phyloP scores from a whole-genome alignment of 345 rosid genomes.

The Lumnitzera littorea region DNA sequence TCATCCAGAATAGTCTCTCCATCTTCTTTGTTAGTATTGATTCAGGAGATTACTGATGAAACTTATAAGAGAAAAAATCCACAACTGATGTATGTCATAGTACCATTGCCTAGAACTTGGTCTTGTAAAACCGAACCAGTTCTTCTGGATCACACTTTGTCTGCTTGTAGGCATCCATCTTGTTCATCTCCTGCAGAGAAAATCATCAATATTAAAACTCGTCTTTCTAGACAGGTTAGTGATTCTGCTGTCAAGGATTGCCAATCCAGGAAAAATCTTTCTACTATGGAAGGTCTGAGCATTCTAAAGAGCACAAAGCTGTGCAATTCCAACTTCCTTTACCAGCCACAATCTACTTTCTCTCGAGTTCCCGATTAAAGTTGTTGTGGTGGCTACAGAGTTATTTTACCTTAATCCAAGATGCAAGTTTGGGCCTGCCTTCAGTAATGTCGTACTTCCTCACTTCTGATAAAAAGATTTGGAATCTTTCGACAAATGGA shows the following conservation, averaged over 20 bases:
- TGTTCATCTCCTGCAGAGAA: slow-evolving; percentile 52
- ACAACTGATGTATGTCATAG: too few relatives aligned
- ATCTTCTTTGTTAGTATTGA: too few relatives aligned
- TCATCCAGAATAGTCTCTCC: too few relatives aligned
- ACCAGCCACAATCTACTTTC: too few relatives aligned
- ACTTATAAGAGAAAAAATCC: too few relatives aligned
- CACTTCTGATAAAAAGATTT: slow-evolving; percentile 34
- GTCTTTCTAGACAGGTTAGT: neutral
- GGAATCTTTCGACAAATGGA: slow-evolving; percentile 53
- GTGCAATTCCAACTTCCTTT: neutral
- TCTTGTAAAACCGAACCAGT: slow-evolving; percentile 31
- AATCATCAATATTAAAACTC: neutral
- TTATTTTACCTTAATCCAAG: slow-evolving; percentile 62
- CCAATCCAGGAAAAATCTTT: neutral
- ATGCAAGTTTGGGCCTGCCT: slow-evolving; percentile 63
- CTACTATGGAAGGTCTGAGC: neutral
- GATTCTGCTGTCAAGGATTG: too few relatives aligned
- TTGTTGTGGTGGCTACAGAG: neutral
- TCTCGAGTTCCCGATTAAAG: neutral
- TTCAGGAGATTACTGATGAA: too few relatives aligned
- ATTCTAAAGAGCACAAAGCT: neutral
- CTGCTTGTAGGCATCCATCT: slow-evolving; percentile 58
- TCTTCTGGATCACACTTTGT: slow-evolving; percentile 49
- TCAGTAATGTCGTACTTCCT: slow-evolving; percentile 44
- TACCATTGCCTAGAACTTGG: slow-evolving; percentile 22